Evolutionary conservation across 768 basidiomycete species (phyloP), one percentile per base, ranked within the genome.

Genomic region (Solioccasus polychromus): DNA sequence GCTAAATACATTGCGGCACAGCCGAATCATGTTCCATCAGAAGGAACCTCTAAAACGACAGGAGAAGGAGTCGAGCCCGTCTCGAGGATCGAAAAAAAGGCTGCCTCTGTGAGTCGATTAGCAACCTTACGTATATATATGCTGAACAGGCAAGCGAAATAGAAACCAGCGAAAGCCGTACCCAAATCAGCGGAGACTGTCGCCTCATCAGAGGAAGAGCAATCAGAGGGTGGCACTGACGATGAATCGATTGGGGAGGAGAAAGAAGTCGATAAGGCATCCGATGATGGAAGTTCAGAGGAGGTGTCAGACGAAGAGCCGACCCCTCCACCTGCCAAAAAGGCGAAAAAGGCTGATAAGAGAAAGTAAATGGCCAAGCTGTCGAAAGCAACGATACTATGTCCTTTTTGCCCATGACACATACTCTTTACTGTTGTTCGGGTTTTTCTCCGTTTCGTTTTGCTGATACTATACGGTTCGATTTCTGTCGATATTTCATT

Each of bases 1-100:
- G 74, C 72, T 32, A 78, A 76, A 8, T 88, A 88, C 59, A 83
- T 85, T 42, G 77, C 74, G 25, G 70, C 71, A 44, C 70, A 76
- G 7, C 71, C 70, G 11, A 74, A 74, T 42, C 72, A 77, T 48
- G 68, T 75, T 28, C 72, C 73, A 42, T 76, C 71, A 23, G 73
- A 72, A 32, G 71, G 75, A 22, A 60, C 62, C 10, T 73, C 72
- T 18, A 75, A 70, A 35, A 43, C 37, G 28, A 12, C 36, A 17
- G 59, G 24, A 45, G 57, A 62, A 42, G 54, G 49, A 26, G 39
- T 14, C 17, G 58, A 71, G 66, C 53, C 57, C 48, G 57, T 51
- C 47, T 45, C 58, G 57, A 60, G 62, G 60, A 22, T 45, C 11
- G 54, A 50, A 36, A 64, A 62, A 44, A 64, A 67, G 52, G 30